phyloP scores from a whole-genome alignment of 1,139 yeast species.

The Saccharomyces uvarum region DNA sequence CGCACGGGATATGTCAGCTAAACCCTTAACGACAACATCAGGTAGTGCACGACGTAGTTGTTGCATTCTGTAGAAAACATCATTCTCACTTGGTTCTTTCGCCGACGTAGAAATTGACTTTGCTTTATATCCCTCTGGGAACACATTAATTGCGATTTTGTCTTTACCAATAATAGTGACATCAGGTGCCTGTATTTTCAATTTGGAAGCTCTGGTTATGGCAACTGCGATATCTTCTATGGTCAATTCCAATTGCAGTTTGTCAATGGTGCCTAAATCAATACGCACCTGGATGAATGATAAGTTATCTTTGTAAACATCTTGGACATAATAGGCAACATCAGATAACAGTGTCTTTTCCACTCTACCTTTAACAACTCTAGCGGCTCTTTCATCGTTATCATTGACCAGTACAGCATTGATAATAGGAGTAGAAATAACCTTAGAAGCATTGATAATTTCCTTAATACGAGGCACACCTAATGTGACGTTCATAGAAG shows the following conservation, averaged over 20 bases:
- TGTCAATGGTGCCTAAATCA: constrained; percentile 79
- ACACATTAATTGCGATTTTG: constrained; percentile 69
- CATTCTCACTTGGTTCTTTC: constrained; percentile 45
- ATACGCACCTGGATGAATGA: constrained; percentile 77
- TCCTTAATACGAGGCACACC: constrained; percentile 99
- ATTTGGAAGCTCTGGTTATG: constrained; percentile 74
- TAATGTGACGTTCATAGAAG: constrained; percentile 95
- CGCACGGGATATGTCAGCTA: constrained; percentile 85
- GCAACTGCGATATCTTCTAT: constrained; percentile 84
- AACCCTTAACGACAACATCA: constrained; percentile 83
- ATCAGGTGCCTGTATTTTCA: constrained; percentile 71
- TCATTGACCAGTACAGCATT: constrained; percentile 90
- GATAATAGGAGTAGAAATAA: constrained; percentile 92
- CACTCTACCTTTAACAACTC: constrained; percentile 95
- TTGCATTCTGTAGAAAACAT: constrained; percentile 83
- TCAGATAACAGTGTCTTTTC: constrained; percentile 88
- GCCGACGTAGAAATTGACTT: constrained; percentile 36
- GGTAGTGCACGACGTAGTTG: constrained; percentile 80
- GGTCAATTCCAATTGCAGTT: constrained; percentile 78
- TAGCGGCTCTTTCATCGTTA: constrained; percentile 92
- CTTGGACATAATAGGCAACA: constrained; percentile 83
- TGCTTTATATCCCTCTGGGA: constrained; percentile 43
- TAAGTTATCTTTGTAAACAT: constrained; percentile 75
- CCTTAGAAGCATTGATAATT: constrained; percentile 93
- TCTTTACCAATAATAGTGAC: constrained; percentile 63